Percentiles rank a stretch among this genome's conserved stretches.
These are phyloP conservation scores for Cephalotrichum gorgonifer DNA, from an alignment of 2,329 filamentous ascomycete species.

Conservation along the genomic window DNA sequence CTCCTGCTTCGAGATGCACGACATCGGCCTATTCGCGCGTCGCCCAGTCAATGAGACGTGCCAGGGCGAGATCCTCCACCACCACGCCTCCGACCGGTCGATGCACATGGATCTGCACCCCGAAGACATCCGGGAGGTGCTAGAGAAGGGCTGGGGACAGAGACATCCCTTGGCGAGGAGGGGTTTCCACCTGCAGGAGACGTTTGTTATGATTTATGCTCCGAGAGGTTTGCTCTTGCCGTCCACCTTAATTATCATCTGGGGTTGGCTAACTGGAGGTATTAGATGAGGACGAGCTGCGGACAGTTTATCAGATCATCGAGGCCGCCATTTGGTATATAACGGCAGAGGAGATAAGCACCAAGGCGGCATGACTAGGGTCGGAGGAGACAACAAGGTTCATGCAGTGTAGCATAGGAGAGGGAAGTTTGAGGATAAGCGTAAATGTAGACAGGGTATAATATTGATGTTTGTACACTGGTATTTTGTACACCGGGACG, in stretches of 20 bases:
- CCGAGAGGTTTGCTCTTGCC: slow-evolving; percentile 47
- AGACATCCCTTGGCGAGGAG: slow-evolving; percentile 56
- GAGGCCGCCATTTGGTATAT: slow-evolving; percentile 64
- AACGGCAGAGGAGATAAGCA: slow-evolving; percentile 26
- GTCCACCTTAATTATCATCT: too few species aligned
- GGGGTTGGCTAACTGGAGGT: neutral
- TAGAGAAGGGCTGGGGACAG: slow-evolving; percentile 73
- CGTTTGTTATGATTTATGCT: slow-evolving; percentile 77
- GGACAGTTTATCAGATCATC: slow-evolving; percentile 58
- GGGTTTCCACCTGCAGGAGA: slow-evolving; percentile 57
- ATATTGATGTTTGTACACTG: too few species aligned
- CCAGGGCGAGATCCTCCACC: slow-evolving; percentile 73
- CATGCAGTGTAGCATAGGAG: neutral
- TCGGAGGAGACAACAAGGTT: neutral
- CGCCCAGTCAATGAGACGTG: slow-evolving; percentile 59
- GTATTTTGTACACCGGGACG: neutral
- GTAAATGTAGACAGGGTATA: neutral
- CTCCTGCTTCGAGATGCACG: slow-evolving; percentile 76
- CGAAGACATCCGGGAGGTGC: slow-evolving; percentile 59
- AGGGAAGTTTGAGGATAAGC: neutral
- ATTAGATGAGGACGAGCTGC: slow-evolving; percentile 53
- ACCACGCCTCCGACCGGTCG: slow-evolving; percentile 65
- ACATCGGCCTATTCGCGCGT: slow-evolving; percentile 61
- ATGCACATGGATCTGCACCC: slow-evolving; percentile 76
- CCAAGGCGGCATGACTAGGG: neutral